phyloP scores from a whole-genome alignment of 225 moss, liverwort and hornwort genomes.

The Anthoceros angustus region DNA sequence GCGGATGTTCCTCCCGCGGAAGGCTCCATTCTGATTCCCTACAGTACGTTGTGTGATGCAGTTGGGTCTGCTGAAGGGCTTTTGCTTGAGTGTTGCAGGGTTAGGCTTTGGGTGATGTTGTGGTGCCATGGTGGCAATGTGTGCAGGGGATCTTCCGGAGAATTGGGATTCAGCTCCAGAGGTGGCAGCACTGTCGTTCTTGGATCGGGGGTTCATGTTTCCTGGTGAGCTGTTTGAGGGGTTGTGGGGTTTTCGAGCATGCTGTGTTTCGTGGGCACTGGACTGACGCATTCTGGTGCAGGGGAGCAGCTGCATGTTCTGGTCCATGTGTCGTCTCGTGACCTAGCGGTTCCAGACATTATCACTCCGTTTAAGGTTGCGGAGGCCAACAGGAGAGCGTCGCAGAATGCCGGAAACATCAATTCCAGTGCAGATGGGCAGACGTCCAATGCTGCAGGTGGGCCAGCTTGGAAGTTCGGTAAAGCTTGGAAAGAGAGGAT shows the following conservation, averaged over 20 bases:
- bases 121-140: not conserved
- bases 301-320: constrained; percentile 92
- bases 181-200: constrained; percentile 42
- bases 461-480: constrained; percentile 26
- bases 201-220: constrained; percentile 90
- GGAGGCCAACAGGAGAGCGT: constrained; percentile 48
- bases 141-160: constrained; percentile 65
- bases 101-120: not conserved
- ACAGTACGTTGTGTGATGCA: constrained; percentile 31
- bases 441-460: constrained; percentile 15
- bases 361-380: constrained; percentile 85
- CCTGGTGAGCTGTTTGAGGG: constrained; percentile 33
- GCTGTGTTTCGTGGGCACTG: not conserved
- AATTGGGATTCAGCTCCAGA: constrained; percentile 75
- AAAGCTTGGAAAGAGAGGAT: constrained; percentile 16
- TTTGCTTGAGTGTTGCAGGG: not conserved
- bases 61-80: not conserved
- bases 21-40: constrained; percentile 72
- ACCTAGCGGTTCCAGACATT: constrained; percentile 31
- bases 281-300: constrained; percentile 9
- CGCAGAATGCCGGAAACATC: constrained; percentile 17
- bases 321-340: constrained; percentile 51
- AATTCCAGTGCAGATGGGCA: constrained; percentile 15
- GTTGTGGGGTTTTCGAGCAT: not conserved
- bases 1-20: constrained; percentile 56